A percentile compares a stretch with the other conserved stretches of the same genome.
These are phyloP conservation scores for Pythium brachiatum DNA, from an alignment of 352 stramenopile species.

Conservation along the genomic window DNA sequence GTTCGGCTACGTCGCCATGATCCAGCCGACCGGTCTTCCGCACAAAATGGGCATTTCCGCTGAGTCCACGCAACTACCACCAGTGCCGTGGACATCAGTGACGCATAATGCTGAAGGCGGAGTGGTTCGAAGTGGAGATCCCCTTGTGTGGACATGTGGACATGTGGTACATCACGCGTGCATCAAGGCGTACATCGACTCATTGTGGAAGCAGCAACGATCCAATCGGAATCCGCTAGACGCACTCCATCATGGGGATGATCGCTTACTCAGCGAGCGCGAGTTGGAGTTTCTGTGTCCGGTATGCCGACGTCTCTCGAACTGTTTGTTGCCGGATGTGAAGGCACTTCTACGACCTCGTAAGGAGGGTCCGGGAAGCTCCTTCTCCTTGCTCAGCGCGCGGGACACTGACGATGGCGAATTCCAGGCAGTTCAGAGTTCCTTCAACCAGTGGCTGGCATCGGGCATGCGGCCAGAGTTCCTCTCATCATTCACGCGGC, in stretches of 20 bases:
- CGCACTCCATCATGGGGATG: conserved; percentile 39
- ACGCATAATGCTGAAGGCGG: neutral
- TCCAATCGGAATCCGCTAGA: conserved; percentile 39
- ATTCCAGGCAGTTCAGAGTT: neutral
- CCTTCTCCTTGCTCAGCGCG: conserved; percentile 14
- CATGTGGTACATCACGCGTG: conserved; percentile 69
- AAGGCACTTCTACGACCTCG: conserved; percentile 3
- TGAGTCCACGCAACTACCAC: neutral
- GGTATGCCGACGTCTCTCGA: conserved; percentile 72
- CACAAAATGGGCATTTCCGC: conserved; percentile 29
- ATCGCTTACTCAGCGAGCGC: conserved; percentile 61
- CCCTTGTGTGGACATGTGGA: conserved; percentile 66
- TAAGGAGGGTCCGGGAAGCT: conserved; percentile 5
- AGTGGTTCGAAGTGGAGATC: conserved; percentile 22
- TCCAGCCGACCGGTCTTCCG: conserved; percentile 54
- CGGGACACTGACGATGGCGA: conserved; percentile 12
- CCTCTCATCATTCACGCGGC: conserved; percentile 5
- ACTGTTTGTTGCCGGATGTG: conserved; percentile 57
- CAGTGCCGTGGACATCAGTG: conserved; percentile 10
- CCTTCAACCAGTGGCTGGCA: neutral
- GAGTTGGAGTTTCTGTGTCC: conserved; percentile 79
- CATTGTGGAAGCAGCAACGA: conserved; percentile 63
- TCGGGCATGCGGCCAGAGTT: conserved; percentile 1
- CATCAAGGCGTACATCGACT: conserved; percentile 66
- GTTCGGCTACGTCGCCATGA: conserved; percentile 71